Conservation (phyloP, 2,329 filamentous ascomycete species). For the Moelleriella libera region DNA sequence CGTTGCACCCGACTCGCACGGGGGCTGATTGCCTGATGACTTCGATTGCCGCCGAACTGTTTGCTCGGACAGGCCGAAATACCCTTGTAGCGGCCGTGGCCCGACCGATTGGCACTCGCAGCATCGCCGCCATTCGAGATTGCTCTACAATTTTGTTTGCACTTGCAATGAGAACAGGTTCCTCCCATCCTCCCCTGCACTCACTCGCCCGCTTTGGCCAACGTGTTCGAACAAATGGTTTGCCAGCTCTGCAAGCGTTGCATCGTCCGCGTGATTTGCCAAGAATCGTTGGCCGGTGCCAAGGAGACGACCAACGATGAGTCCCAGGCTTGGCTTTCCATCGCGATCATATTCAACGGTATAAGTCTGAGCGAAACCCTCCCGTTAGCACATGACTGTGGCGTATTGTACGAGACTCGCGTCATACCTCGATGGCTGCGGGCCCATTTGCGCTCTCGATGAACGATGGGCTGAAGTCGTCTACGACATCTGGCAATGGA, state of each 20-base stretch:
- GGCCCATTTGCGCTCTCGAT: conserved; percentile 7
- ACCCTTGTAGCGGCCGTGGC: no score
- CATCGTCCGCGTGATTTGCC: conserved; percentile 12
- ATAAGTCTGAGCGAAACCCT: conserved; percentile 11
- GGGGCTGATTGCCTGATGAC: no score
- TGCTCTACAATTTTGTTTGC: conserved; percentile 5
- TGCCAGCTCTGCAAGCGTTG: conserved; percentile 8
- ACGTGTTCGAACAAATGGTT: conserved; percentile 7
- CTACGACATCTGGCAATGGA: conserved; percentile 4
- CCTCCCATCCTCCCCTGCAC: conserved; percentile 2
- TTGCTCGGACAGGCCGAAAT: no score
- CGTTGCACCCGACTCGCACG: no score
- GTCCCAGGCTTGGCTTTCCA: conserved; percentile 6
- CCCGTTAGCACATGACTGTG: not conserved
- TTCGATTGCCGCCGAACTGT: no score
- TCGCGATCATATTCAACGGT: conserved; percentile 15
- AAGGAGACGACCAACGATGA: conserved; percentile 10
- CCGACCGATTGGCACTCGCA: no score
- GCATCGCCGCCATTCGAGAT: no score
- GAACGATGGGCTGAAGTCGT: conserved; percentile 7
- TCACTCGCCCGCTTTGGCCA: conserved; percentile 6
- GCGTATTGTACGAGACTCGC: not conserved
- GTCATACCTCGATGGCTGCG: conserved; percentile 11
- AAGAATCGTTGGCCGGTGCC: conserved; percentile 11
- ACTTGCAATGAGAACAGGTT: conserved; percentile 8